A percentile compares a stretch with the other conserved stretches of the same genome.
These are phyloP conservation scores for Sarocladium strictum DNA, from an alignment of 2,329 filamentous ascomycete species.

Conservation along the genomic window DNA sequence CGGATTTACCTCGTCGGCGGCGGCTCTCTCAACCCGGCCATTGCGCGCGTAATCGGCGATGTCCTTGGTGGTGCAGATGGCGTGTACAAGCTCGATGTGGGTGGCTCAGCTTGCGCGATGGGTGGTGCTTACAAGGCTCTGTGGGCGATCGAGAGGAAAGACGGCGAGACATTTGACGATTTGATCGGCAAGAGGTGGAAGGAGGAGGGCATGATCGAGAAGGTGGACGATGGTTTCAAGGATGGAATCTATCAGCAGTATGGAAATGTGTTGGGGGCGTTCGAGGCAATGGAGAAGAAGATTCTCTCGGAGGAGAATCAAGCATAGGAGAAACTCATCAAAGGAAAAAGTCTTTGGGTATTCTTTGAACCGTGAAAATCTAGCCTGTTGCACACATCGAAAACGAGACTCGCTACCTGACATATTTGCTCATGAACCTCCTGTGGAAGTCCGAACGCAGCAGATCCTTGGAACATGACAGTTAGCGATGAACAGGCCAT, in stretches of 20 bases:
- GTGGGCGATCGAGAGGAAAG: constrained; percentile 72
- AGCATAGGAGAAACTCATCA: neutral
- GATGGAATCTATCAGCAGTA: constrained; percentile 71
- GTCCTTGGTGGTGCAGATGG: constrained; percentile 86
- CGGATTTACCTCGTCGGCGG: constrained; percentile 93
- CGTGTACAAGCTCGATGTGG: constrained; percentile 88
- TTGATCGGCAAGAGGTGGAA: constrained; percentile 79
- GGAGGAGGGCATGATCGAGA: constrained; percentile 76
- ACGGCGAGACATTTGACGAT: constrained; percentile 77
- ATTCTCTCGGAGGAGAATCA: constrained; percentile 43
- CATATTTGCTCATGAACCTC: constrained; percentile 80
- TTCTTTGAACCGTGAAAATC: neutral
- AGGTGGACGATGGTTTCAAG: constrained; percentile 76
- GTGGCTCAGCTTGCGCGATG: constrained; percentile 89
- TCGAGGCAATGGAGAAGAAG: constrained; percentile 66
- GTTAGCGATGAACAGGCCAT: no score
- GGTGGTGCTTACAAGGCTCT: constrained; percentile 95
- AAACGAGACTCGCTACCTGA: constrained; percentile 33
- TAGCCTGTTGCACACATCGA: neutral
- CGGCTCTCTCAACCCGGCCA: constrained; percentile 82
- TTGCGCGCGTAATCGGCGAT: constrained; percentile 77
- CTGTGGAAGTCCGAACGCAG: constrained; percentile 95
- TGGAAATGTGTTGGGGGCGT: constrained; percentile 67
- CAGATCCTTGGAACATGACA: constrained; percentile 65
- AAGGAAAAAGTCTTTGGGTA: neutral